Base-by-base conservation (phyloP, 1,284 basidiomycete genomes). In the Boletus mariae region DNA sequence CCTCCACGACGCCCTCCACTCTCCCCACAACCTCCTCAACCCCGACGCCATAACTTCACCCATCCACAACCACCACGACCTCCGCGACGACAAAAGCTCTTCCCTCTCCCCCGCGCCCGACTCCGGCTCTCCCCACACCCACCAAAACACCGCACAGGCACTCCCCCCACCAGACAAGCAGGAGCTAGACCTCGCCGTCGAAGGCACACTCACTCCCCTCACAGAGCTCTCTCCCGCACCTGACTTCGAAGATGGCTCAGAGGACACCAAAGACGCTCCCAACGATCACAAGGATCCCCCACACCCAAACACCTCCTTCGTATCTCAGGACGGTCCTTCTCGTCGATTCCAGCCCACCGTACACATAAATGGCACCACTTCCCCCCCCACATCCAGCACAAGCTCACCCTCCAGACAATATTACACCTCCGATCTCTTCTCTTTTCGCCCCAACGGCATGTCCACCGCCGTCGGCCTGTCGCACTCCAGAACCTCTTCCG, bases 171-270 rank as follows among this genome's bases (percentile, higher is more conserved):
- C 52, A 2, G 65, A 68, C 47, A 66, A 61, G 9, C 61, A 57
- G 20, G 65, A 67, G 3, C 54, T 59, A 10, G 69, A 62, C 57
- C 60, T 58, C 23, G 34, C 57, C 37, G 55, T 60, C 45, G 69
- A 69, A 23, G 73, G 70, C 53, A 67, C 67, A 44, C 80, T 82
- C 35, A 85, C 85, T 0, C 85, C 85, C 4, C 78, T 87, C 63
- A 86, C 83, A 59, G 85, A 87, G 57, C 79, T 87, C 32, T 85
- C 85, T 5, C 80, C 83, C 7, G 76, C 81, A 0, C 78, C 80
- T 45, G 82, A 82, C 62, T 70, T 73, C 31, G 68, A 74, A 52
- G 76, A 80, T 46, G 62, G 65, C 32, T 50, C 58, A 51, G 64
- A 68, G 49, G 64, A 69, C 49, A 60, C 63, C 53, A 67, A 69